Percentiles rank a stretch among this genome's conserved stretches.
Conservation (phyloP, 805 yeast species). For the Cephaloascus fragrans region DNA sequence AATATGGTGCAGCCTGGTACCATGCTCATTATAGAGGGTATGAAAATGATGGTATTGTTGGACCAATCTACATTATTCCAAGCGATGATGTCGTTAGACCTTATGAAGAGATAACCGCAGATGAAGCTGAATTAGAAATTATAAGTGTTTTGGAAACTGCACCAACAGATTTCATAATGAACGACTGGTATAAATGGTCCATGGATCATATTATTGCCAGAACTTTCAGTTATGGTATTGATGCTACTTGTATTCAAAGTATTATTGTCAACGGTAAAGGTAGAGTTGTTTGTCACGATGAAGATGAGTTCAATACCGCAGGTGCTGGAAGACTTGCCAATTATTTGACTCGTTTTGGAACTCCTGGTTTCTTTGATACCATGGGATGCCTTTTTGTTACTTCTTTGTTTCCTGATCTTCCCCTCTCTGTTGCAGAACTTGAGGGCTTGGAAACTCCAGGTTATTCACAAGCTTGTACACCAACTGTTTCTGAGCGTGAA, state of each 20-base stretch:
- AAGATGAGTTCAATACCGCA: slow-evolving; percentile 1
- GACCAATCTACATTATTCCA: slow-evolving; percentile 35
- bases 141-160: slow-evolving; percentile 14
- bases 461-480: slow-evolving; percentile 10
- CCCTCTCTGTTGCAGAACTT: slow-evolving; percentile 10
- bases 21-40: slow-evolving; percentile 42
- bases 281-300: slow-evolving; percentile 12
- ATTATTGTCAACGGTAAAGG: slow-evolving; percentile 21
- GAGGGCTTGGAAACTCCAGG: slow-evolving; percentile 14
- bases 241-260: slow-evolving; percentile 21
- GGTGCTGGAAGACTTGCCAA: not conserved
- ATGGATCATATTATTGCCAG: slow-evolving; percentile 22
- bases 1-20: slow-evolving; percentile 46
- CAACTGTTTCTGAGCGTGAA: slow-evolving; percentile 10
- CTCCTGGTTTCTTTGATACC: slow-evolving; percentile 1
- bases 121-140: slow-evolving; percentile 15
- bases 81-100: slow-evolving; percentile 15
- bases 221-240: slow-evolving; percentile 19
- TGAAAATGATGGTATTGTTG: slow-evolving; percentile 37
- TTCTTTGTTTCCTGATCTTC: slow-evolving; percentile 8
- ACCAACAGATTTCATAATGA: slow-evolving; percentile 19
- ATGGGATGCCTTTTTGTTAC: slow-evolving; percentile 4
- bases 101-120: slow-evolving; percentile 15
- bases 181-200: slow-evolving; percentile 28
- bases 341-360: not conserved